Conservation (phyloP, 2,329 filamentous ascomycete species). For the Colletotrichum melonis region DNA sequence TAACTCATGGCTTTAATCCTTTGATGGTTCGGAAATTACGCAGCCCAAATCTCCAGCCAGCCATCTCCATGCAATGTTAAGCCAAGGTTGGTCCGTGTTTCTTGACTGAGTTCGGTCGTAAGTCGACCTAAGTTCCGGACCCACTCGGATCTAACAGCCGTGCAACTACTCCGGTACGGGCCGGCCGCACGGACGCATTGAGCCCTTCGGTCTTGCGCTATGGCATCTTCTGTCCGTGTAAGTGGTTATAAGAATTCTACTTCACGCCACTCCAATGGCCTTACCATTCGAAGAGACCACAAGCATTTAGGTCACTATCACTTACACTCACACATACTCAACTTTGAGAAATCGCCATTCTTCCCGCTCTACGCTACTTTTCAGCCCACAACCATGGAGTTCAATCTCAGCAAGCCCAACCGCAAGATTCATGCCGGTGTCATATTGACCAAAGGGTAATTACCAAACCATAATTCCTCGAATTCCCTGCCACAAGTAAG, state of each 20-base stretch:
- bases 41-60: neutral
- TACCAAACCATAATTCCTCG: neutral
- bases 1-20: neutral
- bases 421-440: slow-evolving; percentile 44
- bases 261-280: too few species aligned
- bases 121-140: slow-evolving; percentile 10
- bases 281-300: neutral
- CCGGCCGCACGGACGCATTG: neutral
- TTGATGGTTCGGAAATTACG: neutral
- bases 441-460: slow-evolving; percentile 43
- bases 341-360: too few species aligned
- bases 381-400: neutral
- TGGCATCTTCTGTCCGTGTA: neutral
- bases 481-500: too few species aligned
- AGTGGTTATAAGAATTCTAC: neutral
- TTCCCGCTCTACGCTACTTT: neutral
- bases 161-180: neutral
- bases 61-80: too few species aligned
- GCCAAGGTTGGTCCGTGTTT: neutral
- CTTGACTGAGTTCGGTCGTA: neutral
- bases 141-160: slow-evolving; percentile 11
- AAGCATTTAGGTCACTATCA: neutral
- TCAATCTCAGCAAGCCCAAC: slow-evolving; percentile 41
- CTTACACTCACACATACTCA: neutral
- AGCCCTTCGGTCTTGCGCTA: neutral